Evolutionary conservation across 108 stramenopile genomes (phyloP).

Genomic region (Skeletonema marinoi): DNA sequence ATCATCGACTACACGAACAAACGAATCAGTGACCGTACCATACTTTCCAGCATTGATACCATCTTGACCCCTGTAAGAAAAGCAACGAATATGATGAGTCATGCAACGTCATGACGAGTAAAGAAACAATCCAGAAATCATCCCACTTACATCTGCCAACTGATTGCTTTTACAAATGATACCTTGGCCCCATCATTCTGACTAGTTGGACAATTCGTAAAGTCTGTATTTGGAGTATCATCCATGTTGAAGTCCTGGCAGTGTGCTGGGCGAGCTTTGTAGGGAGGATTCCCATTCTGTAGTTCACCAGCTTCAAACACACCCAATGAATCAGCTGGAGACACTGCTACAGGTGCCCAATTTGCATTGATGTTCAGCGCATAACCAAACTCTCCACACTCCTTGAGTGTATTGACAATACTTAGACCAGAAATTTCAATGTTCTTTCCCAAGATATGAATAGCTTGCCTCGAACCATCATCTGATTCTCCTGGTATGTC

Average conservation of each 20-base stretch:
- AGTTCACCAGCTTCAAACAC: slow-evolving; percentile 15
- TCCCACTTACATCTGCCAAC: slow-evolving; percentile 16
- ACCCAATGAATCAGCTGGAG: slow-evolving; percentile 6
- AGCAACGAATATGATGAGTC: neutral
- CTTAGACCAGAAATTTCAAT: slow-evolving; percentile 11
- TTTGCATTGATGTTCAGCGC: slow-evolving; percentile 20
- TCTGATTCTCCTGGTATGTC: slow-evolving; percentile 12
- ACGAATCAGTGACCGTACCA: slow-evolving; percentile 14
- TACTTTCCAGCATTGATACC: slow-evolving; percentile 20
- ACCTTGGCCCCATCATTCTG: slow-evolving; percentile 13
- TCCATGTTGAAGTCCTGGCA: slow-evolving; percentile 24
- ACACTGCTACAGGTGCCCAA: slow-evolving; percentile 14
- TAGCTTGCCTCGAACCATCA: slow-evolving; percentile 14
- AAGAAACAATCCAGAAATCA: neutral
- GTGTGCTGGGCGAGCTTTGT: slow-evolving; percentile 16
- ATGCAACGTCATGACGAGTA: neutral
- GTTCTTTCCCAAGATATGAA: slow-evolving; percentile 18
- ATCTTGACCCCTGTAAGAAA: slow-evolving; percentile 13
- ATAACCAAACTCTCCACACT: slow-evolving; percentile 16
- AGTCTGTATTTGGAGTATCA: slow-evolving; percentile 17
- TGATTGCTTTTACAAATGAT: slow-evolving; percentile 18
- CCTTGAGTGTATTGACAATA: slow-evolving; percentile 11
- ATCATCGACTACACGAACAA: slow-evolving; percentile 20
- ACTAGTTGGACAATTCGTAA: slow-evolving; percentile 20
- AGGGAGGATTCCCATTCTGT: slow-evolving; percentile 9